Evolutionary conservation across 306 rosid genomes (phyloP), one percentile per base, ranked within the genome.

Genomic region (Macrotyloma uniflorum): DNA sequence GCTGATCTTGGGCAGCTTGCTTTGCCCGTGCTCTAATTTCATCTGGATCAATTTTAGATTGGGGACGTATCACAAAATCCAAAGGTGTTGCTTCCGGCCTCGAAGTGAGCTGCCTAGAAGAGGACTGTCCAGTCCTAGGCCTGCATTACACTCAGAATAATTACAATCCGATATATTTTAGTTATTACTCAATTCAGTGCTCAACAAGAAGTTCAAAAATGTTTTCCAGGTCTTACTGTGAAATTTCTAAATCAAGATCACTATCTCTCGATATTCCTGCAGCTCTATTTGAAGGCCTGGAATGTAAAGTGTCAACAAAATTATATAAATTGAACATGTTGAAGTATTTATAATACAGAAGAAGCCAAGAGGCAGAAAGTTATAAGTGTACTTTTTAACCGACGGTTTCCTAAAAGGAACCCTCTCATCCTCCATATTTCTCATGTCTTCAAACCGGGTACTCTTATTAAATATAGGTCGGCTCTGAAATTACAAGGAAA

Each of bases 371-470:
- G 19, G 53, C 20, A n/a, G 8, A 4, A 77, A 55, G 53, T 22
- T 50, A 30, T 12, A 65, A 8, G 7, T 38, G 22, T 90, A 90
- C 98, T 90, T 94, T 88, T 92, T 94, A 61, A 74, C 88, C 9
- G 86, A 8, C 70, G 97, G 94, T 84, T 95, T 92, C 79, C 95
- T 82, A 74, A 33, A 88, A 23, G 98, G 97, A 70, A 76, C 87
- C 79, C 96, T 90, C n/a, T 94, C 98, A 69, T 94, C 97, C 36
- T 94, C 98, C 35, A 23, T 13, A 40, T 62, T 87, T 79, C 92
- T 90, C 97, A 92, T 94, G 85, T 94, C 98, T 84, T 94, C 98
- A 80, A 94, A 94, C 80, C 98, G 88, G 9, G 98, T 94, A 82
- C 97, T 94, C 79, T 94, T 92, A 76, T 92, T 94, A 80, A 94